Percentiles rank a stretch among this genome's conserved stretches.
Evolutionary conservation across 345 rosid species (phyloP).

Genomic region (Angophora floribunda): DNA sequence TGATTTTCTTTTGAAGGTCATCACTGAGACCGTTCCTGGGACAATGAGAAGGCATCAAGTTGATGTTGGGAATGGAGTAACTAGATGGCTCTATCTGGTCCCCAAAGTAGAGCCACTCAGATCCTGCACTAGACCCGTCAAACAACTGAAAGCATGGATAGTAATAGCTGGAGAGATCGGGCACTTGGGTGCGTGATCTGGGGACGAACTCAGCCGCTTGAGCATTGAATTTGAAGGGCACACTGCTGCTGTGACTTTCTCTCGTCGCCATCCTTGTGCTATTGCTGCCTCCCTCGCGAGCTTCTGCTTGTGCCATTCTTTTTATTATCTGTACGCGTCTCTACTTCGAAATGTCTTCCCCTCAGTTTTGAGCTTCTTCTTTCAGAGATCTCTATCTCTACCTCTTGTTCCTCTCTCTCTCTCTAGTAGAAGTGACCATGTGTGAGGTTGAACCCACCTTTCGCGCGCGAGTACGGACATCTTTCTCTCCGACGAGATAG

Average conservation of each 20-base stretch:
- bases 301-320: not conserved
- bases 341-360: not conserved
- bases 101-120: conserved; percentile 83
- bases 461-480: not conserved
- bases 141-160: conserved; percentile 63
- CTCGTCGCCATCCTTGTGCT: no score
- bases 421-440: not conserved
- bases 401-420: not conserved
- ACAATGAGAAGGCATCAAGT: conserved; percentile 23
- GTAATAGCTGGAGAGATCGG: conserved; percentile 45
- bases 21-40: conserved; percentile 50
- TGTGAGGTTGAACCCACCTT: conserved; percentile 3
- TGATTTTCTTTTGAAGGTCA: conserved; percentile 72
- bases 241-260: not conserved
- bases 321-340: not conserved
- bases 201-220: conserved; percentile 93
- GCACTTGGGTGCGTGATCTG: conserved; percentile 29
- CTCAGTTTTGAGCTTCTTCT: not conserved
- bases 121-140: conserved; percentile 23
- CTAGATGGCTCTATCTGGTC: conserved; percentile 44
- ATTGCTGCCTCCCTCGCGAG: not conserved
- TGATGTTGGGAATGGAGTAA: conserved; percentile 41
- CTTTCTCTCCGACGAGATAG: not conserved
- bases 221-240: conserved; percentile 77
- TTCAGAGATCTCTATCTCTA: not conserved